phyloP scores from a whole-genome alignment of 257 asterid genomes.

The Perilla frutescens region DNA sequence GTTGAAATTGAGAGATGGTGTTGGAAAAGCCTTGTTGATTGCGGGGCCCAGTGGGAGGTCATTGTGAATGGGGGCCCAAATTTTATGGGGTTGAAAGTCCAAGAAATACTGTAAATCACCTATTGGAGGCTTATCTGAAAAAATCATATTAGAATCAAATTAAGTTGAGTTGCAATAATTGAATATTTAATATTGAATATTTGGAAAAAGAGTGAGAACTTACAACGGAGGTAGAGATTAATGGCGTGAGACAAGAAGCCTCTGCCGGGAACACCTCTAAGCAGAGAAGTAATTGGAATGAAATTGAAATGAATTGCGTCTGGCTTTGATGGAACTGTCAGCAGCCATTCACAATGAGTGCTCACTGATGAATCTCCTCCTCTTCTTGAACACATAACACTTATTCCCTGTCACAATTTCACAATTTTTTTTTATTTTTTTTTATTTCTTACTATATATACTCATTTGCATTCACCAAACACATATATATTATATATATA shows the following conservation, averaged over 20 bases:
- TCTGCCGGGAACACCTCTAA: constrained; percentile 77
- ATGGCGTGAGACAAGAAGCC: constrained; percentile 95
- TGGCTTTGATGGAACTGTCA: constrained; percentile 71
- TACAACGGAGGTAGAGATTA: constrained; percentile 90
- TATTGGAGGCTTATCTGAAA: constrained; percentile 89
- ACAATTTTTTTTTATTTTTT: too few species aligned
- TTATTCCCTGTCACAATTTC: constrained; percentile 59
- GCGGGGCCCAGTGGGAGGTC: constrained; percentile 81
- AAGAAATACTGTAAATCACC: constrained; percentile 73
- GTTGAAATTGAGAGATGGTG: constrained; percentile 66
- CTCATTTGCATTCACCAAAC: too few species aligned
- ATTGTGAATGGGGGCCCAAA: constrained; percentile 87
- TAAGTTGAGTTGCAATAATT: too few species aligned
- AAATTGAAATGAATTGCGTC: constrained; percentile 76
- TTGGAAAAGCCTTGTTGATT: constrained; percentile 43
- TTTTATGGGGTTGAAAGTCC: constrained; percentile 80
- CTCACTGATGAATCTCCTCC: constrained; percentile 70
- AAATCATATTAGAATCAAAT: too few species aligned
- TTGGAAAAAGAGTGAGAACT: constrained; percentile 15
- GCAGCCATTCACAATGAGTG: constrained; percentile 83
- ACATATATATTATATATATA: too few species aligned
- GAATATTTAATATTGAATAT: too few species aligned
- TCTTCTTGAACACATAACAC: constrained; percentile 76
- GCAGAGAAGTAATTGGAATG: constrained; percentile 89
- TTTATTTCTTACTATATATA: too few species aligned